These are phyloP conservation scores for Heliocybe sulcata DNA, from an alignment of 1,284 basidiomycete species.

Conservation along the genomic window DNA sequence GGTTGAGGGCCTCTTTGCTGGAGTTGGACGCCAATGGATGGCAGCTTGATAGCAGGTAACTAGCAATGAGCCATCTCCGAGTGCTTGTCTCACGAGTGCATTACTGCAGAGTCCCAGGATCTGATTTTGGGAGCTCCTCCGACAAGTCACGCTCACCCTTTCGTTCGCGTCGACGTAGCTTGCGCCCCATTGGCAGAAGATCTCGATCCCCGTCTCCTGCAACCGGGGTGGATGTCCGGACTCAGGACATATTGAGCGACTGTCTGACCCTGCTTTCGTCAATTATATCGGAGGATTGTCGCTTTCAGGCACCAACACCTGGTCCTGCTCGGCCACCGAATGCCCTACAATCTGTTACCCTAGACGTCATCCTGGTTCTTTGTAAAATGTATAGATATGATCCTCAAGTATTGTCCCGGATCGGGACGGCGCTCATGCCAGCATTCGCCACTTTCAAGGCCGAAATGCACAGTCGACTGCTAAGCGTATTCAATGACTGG, in stretches of 20 bases:
- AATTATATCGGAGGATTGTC: slow-evolving; percentile 61
- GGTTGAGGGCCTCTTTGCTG: slow-evolving; percentile 34
- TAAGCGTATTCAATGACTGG: slow-evolving; percentile 56
- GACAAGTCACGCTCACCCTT: slow-evolving; percentile 32
- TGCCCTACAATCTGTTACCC: slow-evolving; percentile 50
- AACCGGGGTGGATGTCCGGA: slow-evolving; percentile 20
- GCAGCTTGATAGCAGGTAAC: not conserved
- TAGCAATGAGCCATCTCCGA: not conserved
- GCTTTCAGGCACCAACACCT: slow-evolving; percentile 46
- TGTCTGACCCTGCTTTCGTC: slow-evolving; percentile 59
- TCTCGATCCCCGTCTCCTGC: slow-evolving; percentile 46
- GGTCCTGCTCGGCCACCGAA: slow-evolving; percentile 57
- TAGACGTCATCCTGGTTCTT: slow-evolving; percentile 60
- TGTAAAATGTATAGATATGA: slow-evolving; percentile 44
- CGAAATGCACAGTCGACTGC: slow-evolving; percentile 49
- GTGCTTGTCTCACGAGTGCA: not conserved
- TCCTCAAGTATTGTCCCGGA: slow-evolving; percentile 43
- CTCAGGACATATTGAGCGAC: slow-evolving; percentile 45
- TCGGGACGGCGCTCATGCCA: slow-evolving; percentile 58
- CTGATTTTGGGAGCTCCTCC: not conserved
- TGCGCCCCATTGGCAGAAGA: slow-evolving; percentile 26
- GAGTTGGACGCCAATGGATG: not conserved
- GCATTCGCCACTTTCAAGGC: slow-evolving; percentile 58
- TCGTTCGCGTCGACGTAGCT: slow-evolving; percentile 34
- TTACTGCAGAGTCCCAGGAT: not conserved